Evolutionary conservation across 768 basidiomycete genomes (phyloP), one percentile per base, ranked within the genome.

Genomic region (Hemileccinum impolitum): DNA sequence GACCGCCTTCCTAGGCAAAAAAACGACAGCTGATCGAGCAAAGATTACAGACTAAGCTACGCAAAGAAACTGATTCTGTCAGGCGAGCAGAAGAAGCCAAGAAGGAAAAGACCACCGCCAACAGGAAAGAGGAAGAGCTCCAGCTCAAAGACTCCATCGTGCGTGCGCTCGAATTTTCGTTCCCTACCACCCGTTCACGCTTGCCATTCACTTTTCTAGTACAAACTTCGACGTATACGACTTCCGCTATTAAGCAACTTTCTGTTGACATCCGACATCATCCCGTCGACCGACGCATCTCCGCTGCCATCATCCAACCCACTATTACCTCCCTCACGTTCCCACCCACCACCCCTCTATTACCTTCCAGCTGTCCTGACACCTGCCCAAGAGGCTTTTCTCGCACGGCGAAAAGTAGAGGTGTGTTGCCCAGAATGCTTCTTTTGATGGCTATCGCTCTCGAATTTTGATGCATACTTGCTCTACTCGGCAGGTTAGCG

Each of bases 21-120:
- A 90, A 90, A 70, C 75, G 89, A 55, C 87, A 88, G 56, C 62
- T 86, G 63, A 86, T 87, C 64, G 89, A 92, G 65, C 84, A 88
- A 66, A 83, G 87, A 73, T 76, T 92, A 73, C 88, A 90, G 75
- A 76, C 76, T 72, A 91, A 89, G 72, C 78, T 92, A 55, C 78
- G 80, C 65, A 86, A 84, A 77, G 90, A 92, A 68, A 88, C 85
- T 76, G 88, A 88, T 69, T 76, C 84, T 74, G 87, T 91, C 71
- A 81, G 88, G 66, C 78, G 84, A 67, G 83, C 85, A 58, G 89
- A 90, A 75, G 88, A 91, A 70, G 85, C 84, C 52, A 90, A 90
- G 71, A 87, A 87, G 67, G 87, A 89, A 70, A 88, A 88, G 69
- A 80, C 80, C 42, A 54, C 63, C 34, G 87, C 89, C 39, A 87